Evolutionary conservation across 176 grass and related monocot species (phyloP), one percentile per base, ranked within the genome.

Genomic region (Phyllostachys edulis): DNA sequence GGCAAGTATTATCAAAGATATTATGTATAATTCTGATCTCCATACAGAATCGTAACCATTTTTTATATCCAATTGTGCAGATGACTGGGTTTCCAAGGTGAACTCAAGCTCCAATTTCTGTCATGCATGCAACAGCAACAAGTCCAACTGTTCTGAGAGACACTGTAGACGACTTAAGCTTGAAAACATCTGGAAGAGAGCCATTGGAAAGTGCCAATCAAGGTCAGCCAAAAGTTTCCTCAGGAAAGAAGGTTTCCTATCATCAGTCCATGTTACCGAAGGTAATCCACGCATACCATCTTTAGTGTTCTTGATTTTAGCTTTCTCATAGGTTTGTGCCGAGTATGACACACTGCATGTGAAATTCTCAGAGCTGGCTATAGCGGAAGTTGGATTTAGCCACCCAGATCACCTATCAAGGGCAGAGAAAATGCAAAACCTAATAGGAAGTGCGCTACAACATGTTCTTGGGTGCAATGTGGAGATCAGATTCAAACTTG

Each of bases 351-450:
- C 13, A 62, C 5, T 51, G 32, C 8, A 27, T 79, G 39, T 85
- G 59, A 78, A 70, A 74, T 93, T 90, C 40, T 67, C 91, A 99
- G 96, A 95, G 74, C 41, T 96, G 74, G 92, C 93, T 16, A 90
- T 96, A 90, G 91, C 91, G 18, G 93, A 99, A 92, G 87, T 99
- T 67, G 93, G 94, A 81, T 99, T 99, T 60, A 88, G 81, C 74
- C 91, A 94, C 54, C 93, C 79, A 4, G 96, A 96, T 76, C 93
- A 94, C 79, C 74, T 99, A 71, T 92, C 96, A 73, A 96, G 90
- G 77, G 96, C 90, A 41, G 89, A 93, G 80, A 94, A 96, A 80
- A 87, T 93, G 77, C 89, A 96, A 67, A 87, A 78, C 83, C 44
- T 90, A 61, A 94, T 99, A 76, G 88, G 92, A 63, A 87, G 85